Evolutionary conservation across 805 yeast species (phyloP).

Genomic region (Suhomyces sp.): DNA sequence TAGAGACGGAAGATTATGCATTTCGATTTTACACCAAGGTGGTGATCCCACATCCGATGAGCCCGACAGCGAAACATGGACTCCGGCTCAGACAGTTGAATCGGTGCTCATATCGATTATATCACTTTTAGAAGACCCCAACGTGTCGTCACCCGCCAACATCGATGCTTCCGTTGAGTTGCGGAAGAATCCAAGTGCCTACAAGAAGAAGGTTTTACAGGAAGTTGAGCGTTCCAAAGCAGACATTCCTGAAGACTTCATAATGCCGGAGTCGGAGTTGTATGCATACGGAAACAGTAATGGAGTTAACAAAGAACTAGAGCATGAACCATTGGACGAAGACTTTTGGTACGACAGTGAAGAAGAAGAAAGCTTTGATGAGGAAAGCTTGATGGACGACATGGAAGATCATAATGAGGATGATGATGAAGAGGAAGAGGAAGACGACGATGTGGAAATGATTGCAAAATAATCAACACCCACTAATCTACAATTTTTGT

Average conservation of each 20-base stretch:
- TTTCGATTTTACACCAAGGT: constrained; percentile 86
- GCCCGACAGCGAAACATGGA: constrained; percentile 93
- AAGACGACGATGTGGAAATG: constrained; percentile 35
- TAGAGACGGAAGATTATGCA: constrained; percentile 89
- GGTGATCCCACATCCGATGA: constrained; percentile 91
- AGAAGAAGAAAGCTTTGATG: constrained; percentile 45
- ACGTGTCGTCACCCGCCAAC: constrained; percentile 90
- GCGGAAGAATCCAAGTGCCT: constrained; percentile 75
- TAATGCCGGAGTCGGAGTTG: constrained; percentile 69
- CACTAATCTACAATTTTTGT: background rate
- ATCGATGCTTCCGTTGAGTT: constrained; percentile 93
- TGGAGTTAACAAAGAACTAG: constrained; percentile 36
- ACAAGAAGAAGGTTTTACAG: constrained; percentile 67
- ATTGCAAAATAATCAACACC: constrained; percentile 5
- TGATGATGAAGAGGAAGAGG: constrained; percentile 61
- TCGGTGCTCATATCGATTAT: constrained; percentile 85
- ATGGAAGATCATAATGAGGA: constrained; percentile 52
- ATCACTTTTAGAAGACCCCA: constrained; percentile 90
- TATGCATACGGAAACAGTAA: constrained; percentile 34
- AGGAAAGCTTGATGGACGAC: constrained; percentile 47
- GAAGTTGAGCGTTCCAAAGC: constrained; percentile 82
- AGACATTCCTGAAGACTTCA: constrained; percentile 84
- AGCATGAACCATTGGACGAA: constrained; percentile 65
- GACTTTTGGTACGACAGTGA: constrained; percentile 77
- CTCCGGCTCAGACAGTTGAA: constrained; percentile 90